Conservation (phyloP, 2,329 filamentous ascomycete genomes). For the Knufia fluminis region DNA sequence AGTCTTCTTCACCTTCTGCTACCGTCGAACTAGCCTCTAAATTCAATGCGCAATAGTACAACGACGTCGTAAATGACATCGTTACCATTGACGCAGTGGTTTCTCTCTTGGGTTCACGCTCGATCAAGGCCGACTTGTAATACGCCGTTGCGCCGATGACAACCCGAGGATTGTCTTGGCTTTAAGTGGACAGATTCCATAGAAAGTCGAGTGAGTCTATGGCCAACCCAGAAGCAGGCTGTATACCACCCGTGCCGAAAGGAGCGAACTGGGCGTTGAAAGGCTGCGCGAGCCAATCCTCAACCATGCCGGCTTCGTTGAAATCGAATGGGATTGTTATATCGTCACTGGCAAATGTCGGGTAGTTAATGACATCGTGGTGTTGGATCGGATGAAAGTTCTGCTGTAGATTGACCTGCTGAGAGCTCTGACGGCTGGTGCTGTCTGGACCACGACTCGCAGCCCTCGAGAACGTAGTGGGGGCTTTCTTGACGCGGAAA, state of each 20-base stretch:
- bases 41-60: too few relatives aligned
- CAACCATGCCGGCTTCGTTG: conserved; percentile 7
- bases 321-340: not conserved
- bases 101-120: too few relatives aligned
- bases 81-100: too few relatives aligned
- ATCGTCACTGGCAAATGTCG: not conserved
- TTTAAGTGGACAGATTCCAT: too few relatives aligned
- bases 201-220: conserved; percentile 34
- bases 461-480: conserved; percentile 17
- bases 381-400: too few relatives aligned
- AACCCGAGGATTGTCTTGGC: too few relatives aligned
- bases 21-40: too few relatives aligned
- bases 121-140: too few relatives aligned
- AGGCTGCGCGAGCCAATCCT: conserved; percentile 36
- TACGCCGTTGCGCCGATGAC: too few relatives aligned
- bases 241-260: conserved; percentile 31
- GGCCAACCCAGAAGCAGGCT: conserved; percentile 32
- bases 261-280: conserved; percentile 31
- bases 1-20: too few relatives aligned
- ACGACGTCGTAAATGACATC: too few relatives aligned
- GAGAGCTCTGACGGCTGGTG: conserved; percentile 26
- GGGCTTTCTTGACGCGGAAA: conserved; percentile 26
- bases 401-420: conserved; percentile 16
- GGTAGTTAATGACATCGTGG: not conserved
- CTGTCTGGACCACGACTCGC: conserved; percentile 23